Base-by-base conservation (phyloP, 305 asterid genomes). In the Rubia tinctorum region DNA sequence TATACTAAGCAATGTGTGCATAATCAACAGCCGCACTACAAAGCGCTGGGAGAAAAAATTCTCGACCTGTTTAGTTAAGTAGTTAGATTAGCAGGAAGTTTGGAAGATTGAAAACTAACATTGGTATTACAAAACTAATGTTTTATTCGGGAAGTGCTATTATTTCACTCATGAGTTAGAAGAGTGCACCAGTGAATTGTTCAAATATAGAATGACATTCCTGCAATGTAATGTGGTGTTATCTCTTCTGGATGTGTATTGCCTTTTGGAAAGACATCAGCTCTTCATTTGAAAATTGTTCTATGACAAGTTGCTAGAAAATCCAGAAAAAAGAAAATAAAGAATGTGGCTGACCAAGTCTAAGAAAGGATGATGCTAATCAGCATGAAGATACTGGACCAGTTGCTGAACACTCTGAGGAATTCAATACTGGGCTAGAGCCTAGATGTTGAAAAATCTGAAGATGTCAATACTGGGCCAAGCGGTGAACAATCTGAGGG, bases 281-380 rank as follows among this genome's bases (percentile, higher is more conserved):
- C 18, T 18, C 37, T n/a, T 66, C 20, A 66, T 39, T 65, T 61
- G 37, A 73, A 39, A 25, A 23, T 78, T 63, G 73, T 84, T 77
- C 63, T 80, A 27, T 84, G 72, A 61, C 76, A 76, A 98, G 98
- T 92, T 73, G 85, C 99, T 18, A 95, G 83, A 79, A 92, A 89
- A 84, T 79, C 78, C 43, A 91, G 96, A 85, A 91, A 84, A 87
- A 92, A 82, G 84, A 89, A 73, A 79, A 69, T 12, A 66, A 92
- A 87, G 80, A 80, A 80, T 74, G 76, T 67, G 77, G 79, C 45
- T 78, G 75, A 77, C 80, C 85, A 80, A 85, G 72, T 77, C 82
- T 73, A 75, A 78, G 58, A 72, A 88, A 84, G 69, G 72, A 73
- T 25, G 81, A 63, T 49, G 75, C 75, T 69, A n/a, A 78, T 75